Conservation (phyloP, 2,329 filamentous ascomycete species). For the Huntiella abstrusa region DNA sequence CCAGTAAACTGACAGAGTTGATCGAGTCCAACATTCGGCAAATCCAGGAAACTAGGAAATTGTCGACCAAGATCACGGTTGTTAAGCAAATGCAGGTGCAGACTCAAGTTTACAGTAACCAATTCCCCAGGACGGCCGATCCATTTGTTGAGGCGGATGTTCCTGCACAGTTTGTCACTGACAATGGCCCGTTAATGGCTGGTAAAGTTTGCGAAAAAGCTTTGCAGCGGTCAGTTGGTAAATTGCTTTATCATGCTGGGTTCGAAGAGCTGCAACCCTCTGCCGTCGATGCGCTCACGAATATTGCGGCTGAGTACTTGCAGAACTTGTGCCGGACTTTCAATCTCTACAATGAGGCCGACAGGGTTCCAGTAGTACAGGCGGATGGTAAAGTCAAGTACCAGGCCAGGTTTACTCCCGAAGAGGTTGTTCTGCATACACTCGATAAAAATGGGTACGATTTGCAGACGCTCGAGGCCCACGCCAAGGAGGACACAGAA, state of each 20-base stretch:
- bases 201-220: conserved; percentile 65
- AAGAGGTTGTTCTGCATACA: conserved; percentile 76
- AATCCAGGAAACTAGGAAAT: conserved; percentile 90
- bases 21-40: conserved; percentile 84
- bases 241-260: conserved; percentile 87
- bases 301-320: conserved; percentile 80
- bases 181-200: conserved; percentile 75
- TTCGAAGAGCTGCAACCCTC: conserved; percentile 96
- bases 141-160: conserved; percentile 77
- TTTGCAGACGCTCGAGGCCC: conserved; percentile 61
- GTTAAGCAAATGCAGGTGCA: conserved; percentile 99
- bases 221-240: conserved; percentile 75
- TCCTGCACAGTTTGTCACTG: conserved; percentile 73
- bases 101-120: conserved; percentile 90
- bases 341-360: conserved; percentile 65
- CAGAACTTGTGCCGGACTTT: conserved; percentile 63
- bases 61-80: conserved; percentile 89
- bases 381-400: conserved; percentile 20
- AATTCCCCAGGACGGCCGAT: conserved; percentile 92
- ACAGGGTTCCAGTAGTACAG: conserved; percentile 34
- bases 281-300: conserved; percentile 74
- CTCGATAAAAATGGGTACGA: conserved; percentile 71
- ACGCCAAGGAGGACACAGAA: conserved; percentile 88
- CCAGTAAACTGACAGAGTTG: conserved; percentile 54
- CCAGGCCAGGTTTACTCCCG: conserved; percentile 54